phyloP scores from a whole-genome alignment of 768 basidiomycete genomes.

The Tulasnella sp. region DNA sequence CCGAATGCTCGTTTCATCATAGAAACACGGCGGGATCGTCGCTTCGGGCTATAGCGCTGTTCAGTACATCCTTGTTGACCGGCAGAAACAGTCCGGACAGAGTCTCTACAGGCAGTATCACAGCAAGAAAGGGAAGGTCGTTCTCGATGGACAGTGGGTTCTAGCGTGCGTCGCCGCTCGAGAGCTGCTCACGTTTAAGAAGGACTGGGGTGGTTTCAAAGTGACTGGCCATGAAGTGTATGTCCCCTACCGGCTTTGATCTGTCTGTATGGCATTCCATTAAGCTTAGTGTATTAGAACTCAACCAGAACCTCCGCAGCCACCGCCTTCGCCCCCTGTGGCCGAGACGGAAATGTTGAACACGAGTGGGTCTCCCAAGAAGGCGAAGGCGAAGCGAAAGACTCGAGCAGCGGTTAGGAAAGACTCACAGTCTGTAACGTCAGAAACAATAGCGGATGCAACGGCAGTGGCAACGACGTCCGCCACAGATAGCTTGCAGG shows the following conservation, averaged over 20 bases:
- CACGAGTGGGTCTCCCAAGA: not conserved
- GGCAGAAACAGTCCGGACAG: conserved; percentile 67
- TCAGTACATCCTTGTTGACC: conserved; percentile 71
- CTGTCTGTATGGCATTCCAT: not conserved
- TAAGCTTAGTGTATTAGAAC: conserved; percentile 10
- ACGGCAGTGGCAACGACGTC: too few species aligned
- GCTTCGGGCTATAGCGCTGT: conserved; percentile 69
- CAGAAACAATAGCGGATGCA: too few species aligned
- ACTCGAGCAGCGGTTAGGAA: too few species aligned
- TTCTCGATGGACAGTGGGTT: conserved; percentile 65
- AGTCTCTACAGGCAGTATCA: conserved; percentile 70
- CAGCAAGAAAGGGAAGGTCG: conserved; percentile 67
- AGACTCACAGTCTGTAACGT: too few species aligned
- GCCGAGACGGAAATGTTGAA: not conserved
- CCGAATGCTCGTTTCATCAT: conserved; percentile 15
- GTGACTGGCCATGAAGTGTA: conserved; percentile 65
- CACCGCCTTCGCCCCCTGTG: not conserved
- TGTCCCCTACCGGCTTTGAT: conserved; percentile 19
- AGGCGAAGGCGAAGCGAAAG: too few species aligned
- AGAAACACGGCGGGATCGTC: conserved; percentile 71
- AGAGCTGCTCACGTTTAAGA: conserved; percentile 60
- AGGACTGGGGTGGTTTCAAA: conserved; percentile 72
- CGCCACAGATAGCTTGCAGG: too few species aligned
- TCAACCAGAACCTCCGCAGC: not conserved
- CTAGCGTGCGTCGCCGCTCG: conserved; percentile 61